Conservation (phyloP, 306 rosid genomes). For the Hippophae gyantsensis region DNA sequence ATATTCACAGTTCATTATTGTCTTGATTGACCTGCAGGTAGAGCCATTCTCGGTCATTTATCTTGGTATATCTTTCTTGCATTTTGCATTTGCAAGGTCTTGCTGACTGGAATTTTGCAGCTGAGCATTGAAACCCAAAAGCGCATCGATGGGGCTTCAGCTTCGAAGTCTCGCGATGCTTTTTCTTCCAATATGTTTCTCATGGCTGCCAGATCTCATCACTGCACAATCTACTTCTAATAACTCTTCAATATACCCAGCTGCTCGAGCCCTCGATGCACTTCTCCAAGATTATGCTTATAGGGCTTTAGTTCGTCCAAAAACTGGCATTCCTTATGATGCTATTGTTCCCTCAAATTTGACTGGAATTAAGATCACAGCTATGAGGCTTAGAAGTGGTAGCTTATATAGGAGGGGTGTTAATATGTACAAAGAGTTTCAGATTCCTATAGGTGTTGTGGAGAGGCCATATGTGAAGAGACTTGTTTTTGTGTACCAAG, state of each 20-base stretch:
- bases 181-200: conserved; percentile 32
- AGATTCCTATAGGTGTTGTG: conserved; percentile 37
- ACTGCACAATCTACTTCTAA: conserved; percentile 27
- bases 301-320: conserved; percentile 23
- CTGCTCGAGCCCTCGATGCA: conserved; percentile 14
- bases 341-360: conserved; percentile 27
- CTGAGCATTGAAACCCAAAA: conserved; percentile 18
- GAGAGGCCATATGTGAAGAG: conserved; percentile 66
- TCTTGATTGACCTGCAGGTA: no score
- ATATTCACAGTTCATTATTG: no score
- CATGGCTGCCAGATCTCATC: conserved; percentile 26
- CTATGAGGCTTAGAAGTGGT: conserved; percentile 53
- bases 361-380: conserved; percentile 31
- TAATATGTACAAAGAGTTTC: conserved; percentile 48
- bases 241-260: conserved; percentile 14
- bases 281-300: conserved; percentile 39
- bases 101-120: conserved; percentile 30
- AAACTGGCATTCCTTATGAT: conserved; percentile 21
- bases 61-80: conserved; percentile 14
- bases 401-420: conserved; percentile 70
- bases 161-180: conserved; percentile 42
- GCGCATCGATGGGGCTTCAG: conserved; percentile 59
- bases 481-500: conserved; percentile 84
- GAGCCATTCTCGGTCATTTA: no score
- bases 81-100: conserved; percentile 1